These are phyloP conservation scores for Penicillium brevicompactum DNA, from an alignment of 2,329 filamentous ascomycete genomes.

Conservation along the genomic window DNA sequence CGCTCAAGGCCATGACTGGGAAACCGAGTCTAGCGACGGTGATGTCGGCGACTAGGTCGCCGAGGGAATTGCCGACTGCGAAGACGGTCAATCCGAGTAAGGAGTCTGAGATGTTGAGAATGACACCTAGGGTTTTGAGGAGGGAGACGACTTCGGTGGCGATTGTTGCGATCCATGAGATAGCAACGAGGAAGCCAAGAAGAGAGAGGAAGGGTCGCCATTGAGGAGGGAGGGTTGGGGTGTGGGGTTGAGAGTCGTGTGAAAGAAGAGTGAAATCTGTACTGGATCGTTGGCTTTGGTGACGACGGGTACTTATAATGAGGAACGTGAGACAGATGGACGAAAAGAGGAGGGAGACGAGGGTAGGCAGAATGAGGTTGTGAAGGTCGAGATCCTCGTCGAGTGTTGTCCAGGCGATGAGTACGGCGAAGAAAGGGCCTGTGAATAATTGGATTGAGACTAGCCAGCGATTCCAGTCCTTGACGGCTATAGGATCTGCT, in stretches of 20 bases:
- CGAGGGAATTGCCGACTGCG: constrained; percentile 91
- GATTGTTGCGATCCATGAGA: constrained; percentile 95
- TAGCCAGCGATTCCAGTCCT: constrained; percentile 89
- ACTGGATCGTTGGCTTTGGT: constrained; percentile 37
- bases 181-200: constrained; percentile 84
- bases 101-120: constrained; percentile 90
- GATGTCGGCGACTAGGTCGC: constrained; percentile 91
- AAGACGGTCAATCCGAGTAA: constrained; percentile 95
- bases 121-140: constrained; percentile 88
- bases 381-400: constrained; percentile 57
- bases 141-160: constrained; percentile 95
- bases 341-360: constrained; percentile 70
- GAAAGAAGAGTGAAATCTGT: not conserved
- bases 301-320: constrained; percentile 62
- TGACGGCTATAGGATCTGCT: constrained; percentile 19
- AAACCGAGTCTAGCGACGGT: constrained; percentile 92
- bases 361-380: constrained; percentile 58
- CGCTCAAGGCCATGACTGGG: constrained; percentile 92
- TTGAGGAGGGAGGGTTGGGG: constrained; percentile 61
- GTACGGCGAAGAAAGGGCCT: constrained; percentile 78
- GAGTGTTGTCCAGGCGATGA: constrained; percentile 66
- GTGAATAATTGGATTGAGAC: constrained; percentile 82
- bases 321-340: constrained; percentile 67
- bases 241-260: constrained; percentile 28
- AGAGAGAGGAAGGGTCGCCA: constrained; percentile 82